Evolutionary conservation across 1,284 basidiomycete species (phyloP).

Genomic region (Cryptococcus deneoformans): DNA sequence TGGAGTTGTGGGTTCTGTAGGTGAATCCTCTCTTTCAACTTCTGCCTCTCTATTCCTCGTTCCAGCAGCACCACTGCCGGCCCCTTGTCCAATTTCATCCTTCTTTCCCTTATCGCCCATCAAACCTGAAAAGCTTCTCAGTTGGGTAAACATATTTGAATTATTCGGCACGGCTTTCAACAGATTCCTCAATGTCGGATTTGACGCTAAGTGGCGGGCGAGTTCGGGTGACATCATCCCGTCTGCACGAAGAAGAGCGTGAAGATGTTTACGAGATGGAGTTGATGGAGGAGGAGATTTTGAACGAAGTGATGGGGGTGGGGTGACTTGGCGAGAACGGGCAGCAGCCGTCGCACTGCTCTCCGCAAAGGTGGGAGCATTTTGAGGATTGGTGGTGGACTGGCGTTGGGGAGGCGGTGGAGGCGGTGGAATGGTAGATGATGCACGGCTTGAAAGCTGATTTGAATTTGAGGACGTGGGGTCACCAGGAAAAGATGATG

Average conservation of each 20-base stretch:
- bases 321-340: slow-evolving; percentile 20
- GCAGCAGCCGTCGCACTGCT: no score
- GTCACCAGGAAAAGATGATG: slow-evolving; percentile 17
- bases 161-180: slow-evolving; percentile 36
- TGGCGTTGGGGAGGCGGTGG: not conserved
- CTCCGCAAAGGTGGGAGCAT: not conserved
- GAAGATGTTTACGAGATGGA: slow-evolving; percentile 34
- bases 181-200: slow-evolving; percentile 35
- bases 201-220: slow-evolving; percentile 35
- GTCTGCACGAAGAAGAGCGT: slow-evolving; percentile 35
- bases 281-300: slow-evolving; percentile 43
- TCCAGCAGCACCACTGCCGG: not conserved
- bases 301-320: slow-evolving; percentile 26
- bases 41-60: not conserved
- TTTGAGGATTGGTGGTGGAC: not conserved
- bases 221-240: slow-evolving; percentile 42
- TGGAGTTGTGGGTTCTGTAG: slow-evolving; percentile 13
- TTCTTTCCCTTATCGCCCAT: slow-evolving; percentile 7
- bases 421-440: not conserved
- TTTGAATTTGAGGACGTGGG: slow-evolving; percentile 8
- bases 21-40: slow-evolving; percentile 1
- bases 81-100: not conserved
- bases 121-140: slow-evolving; percentile 9
- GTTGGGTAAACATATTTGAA: slow-evolving; percentile 7
- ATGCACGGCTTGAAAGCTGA: slow-evolving; percentile 1